Evolutionary conservation across 768 basidiomycete species (phyloP), one percentile per base, ranked within the genome.

Genomic region (Infundibulicybe gibba): DNA sequence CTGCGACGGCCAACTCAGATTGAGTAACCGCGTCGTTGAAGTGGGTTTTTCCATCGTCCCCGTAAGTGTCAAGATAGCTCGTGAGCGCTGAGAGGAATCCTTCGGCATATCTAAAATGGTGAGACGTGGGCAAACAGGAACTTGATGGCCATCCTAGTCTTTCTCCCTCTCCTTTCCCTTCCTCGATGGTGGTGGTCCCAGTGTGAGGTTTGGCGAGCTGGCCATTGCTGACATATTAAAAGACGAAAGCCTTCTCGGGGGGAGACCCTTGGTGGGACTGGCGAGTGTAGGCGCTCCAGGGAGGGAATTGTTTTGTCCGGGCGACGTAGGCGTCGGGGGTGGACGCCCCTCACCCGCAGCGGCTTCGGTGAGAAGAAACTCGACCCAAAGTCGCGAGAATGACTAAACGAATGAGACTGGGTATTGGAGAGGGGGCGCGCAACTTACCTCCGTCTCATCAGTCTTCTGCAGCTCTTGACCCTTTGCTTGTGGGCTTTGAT

Each of bases 331-430:
- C 45, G 54, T 44, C 20, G 60, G 49, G 10, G 61, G 55, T 25
- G 25, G 25, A 8, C 25, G 25, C 2, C 65, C 56, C 42, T 71
- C 67, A 13, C 75, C 76, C 5, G 72, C 54, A 1, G 78, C 74
- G 0, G 94, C 86, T 70, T 99, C 95, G 17, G 93, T 95, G 52
- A 99, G 83, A 3, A 99, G 77, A 62, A 95, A 99, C 64, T 99
- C 97, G 40, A 99, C 95, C 86, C 94, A 99, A 10, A 97, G 79
- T 40, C 94, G 89, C 33, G 92, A 94, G 70, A 99, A 99, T 0
- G 93, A 95, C 94, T 98, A 54, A 11, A 49, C n/a, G 30, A 21
- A 41, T 39, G 12, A 5, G 41, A 8, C 8, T 25, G 25, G 25
- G 4, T 4, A 8, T 25, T 8, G 8, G 25, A 25, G 25, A 25